Evolutionary conservation across 768 basidiomycete species (phyloP).

Genomic region (Stropharia rugosoannulata): DNA sequence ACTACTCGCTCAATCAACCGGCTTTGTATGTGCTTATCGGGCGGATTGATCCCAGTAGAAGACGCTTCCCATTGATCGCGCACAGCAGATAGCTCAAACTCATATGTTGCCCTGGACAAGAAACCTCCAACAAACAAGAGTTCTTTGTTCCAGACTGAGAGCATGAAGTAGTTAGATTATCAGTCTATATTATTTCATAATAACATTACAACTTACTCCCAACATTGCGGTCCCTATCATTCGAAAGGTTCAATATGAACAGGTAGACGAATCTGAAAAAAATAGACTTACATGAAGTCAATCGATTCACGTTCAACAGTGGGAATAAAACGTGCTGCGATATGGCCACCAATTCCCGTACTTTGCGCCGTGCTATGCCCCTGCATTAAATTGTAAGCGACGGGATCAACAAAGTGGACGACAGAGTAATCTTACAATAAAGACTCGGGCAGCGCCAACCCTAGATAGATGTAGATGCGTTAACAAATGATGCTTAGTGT

Average conservation of each 20-base stretch:
- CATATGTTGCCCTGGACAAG: conserved; percentile 80
- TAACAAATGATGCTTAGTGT: neutral
- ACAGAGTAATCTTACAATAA: conserved; percentile 58
- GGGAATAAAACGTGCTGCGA: conserved; percentile 85
- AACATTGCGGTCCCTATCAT: conserved; percentile 73
- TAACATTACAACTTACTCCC: conserved; percentile 45
- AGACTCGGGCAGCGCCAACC: conserved; percentile 70
- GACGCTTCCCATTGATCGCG: conserved; percentile 59
- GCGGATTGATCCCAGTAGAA: conserved; percentile 21
- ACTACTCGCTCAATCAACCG: conserved; percentile 62
- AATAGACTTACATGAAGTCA: conserved; percentile 70
- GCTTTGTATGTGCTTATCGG: conserved; percentile 41
- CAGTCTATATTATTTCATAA: neutral
- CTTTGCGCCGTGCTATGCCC: conserved; percentile 93
- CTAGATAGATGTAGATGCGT: conserved; percentile 29
- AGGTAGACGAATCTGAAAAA: neutral
- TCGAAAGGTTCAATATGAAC: neutral
- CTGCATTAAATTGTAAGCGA: conserved; percentile 32
- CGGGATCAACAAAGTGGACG: neutral
- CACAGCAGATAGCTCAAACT: conserved; percentile 70
- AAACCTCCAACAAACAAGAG: conserved; percentile 83
- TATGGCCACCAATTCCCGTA: conserved; percentile 70
- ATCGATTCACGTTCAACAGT: conserved; percentile 96
- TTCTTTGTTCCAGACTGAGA: conserved; percentile 85
- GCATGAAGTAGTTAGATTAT: conserved; percentile 5